These are phyloP conservation scores for Logfia minima DNA, from an alignment of 129 eudicot species.

Conservation along the genomic window DNA sequence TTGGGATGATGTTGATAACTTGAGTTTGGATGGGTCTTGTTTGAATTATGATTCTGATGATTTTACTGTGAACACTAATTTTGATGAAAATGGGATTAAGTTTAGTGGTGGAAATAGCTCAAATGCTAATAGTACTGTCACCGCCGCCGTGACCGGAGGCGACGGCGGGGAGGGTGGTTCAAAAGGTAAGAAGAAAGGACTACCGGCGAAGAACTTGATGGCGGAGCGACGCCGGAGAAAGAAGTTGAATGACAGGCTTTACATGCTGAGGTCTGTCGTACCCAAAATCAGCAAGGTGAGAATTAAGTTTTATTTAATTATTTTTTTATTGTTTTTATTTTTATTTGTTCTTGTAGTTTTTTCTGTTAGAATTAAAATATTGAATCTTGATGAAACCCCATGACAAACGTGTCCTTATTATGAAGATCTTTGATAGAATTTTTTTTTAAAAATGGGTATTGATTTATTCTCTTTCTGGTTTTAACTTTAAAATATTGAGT, in stretches of 20 bases:
- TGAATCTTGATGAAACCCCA: not conserved
- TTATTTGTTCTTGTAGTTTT: not conserved
- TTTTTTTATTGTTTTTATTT: not conserved
- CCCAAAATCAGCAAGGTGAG: slow-evolving; percentile 94
- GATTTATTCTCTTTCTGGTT: not conserved
- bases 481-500: too few relatives aligned
- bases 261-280: slow-evolving; percentile 94
- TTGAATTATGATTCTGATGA: slow-evolving; percentile 78
- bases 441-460: not conserved
- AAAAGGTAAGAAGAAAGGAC: slow-evolving; percentile 84
- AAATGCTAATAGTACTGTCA: slow-evolving; percentile 51
- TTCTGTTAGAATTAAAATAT: not conserved
- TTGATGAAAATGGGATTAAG: slow-evolving; percentile 35
- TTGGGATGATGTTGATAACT: slow-evolving; percentile 68
- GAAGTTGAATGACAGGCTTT: slow-evolving; percentile 94
- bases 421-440: not conserved
- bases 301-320: slow-evolving; percentile 12
- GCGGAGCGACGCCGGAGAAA: slow-evolving; percentile 89
- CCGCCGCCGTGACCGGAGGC: slow-evolving; percentile 28
- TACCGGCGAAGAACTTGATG: slow-evolving; percentile 94
- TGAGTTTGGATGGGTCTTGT: slow-evolving; percentile 71
- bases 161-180: slow-evolving; percentile 44
- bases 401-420: not conserved
- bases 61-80: slow-evolving; percentile 39
- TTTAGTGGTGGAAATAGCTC: slow-evolving; percentile 51